A percentile compares a stretch with the other conserved stretches of the same genome.
Evolutionary conservation across 2,329 filamentous ascomycete genomes (phyloP).

Genomic region (Didymosphaeria variabile): DNA sequence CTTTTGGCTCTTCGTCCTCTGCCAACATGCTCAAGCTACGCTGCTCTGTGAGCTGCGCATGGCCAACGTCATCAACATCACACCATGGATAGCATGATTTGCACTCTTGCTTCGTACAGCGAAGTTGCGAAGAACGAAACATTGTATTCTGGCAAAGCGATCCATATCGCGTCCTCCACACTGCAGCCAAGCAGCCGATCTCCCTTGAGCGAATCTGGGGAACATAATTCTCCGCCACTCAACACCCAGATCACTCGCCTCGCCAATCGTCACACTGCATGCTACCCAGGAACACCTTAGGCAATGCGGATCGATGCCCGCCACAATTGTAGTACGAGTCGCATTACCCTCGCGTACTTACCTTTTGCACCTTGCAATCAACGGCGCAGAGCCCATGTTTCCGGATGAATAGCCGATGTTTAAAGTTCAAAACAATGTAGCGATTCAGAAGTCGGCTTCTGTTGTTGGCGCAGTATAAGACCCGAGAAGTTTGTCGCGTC

Average conservation of each 20-base stretch:
- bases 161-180: constrained; percentile 3
- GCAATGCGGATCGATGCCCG: constrained; percentile 7
- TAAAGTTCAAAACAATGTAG: background rate
- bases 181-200: constrained; percentile 13
- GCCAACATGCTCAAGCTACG: no score
- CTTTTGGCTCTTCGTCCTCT: no score
- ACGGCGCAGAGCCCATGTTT: background rate
- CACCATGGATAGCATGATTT: background rate
- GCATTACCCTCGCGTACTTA: background rate
- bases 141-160: background rate
- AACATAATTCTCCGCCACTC: constrained; percentile 14
- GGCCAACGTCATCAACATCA: no score
- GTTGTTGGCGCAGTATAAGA: background rate
- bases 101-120: constrained; percentile 19
- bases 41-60: no score
- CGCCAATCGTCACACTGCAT: background rate
- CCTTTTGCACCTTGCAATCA: background rate
- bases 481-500: background rate
- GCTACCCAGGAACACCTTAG: background rate
- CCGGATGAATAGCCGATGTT: constrained; percentile 3
- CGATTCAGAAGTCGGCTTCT: background rate
- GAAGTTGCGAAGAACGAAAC: constrained; percentile 25
- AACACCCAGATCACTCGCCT: background rate
- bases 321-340: background rate
- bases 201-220: constrained; percentile 1